phyloP scores from a whole-genome alignment of 192 early-diverging fungal genomes.

The Chytriomyces sp. region DNA sequence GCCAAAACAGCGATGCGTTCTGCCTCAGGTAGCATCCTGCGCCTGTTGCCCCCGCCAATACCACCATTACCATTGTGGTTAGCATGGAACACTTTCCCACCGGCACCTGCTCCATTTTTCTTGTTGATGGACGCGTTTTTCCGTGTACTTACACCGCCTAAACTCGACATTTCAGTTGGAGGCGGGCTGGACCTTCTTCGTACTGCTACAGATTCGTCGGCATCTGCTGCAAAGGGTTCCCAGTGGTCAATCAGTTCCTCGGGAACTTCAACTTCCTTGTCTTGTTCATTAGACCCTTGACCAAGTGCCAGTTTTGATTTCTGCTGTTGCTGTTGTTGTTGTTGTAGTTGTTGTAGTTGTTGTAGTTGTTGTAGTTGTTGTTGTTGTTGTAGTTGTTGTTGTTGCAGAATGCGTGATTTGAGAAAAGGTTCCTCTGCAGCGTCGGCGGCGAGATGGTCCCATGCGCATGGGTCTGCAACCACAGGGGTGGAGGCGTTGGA shows the following conservation, averaged over 20 bases:
- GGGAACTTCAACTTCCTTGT: conserved; percentile 30
- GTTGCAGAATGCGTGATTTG: neutral
- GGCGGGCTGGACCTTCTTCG: conserved; percentile 13
- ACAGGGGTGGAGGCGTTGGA: conserved; percentile 41
- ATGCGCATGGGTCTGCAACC: conserved; percentile 31
- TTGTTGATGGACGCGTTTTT: neutral
- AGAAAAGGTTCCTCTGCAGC: conserved; percentile 9
- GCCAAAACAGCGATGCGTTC: conserved; percentile 42
- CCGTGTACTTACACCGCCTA: neutral
- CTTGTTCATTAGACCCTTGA: neutral
- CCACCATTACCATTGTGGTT: neutral
- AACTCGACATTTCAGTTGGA: conserved; percentile 29
- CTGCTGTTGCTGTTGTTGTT: no score
- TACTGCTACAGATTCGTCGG: neutral
- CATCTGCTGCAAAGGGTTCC: conserved; percentile 15
- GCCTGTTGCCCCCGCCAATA: conserved; percentile 17
- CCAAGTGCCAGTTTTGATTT: no score
- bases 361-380: no score
- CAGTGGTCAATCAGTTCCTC: conserved; percentile 36
- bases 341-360: no score
- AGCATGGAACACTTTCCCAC: neutral
- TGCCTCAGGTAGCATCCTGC: conserved; percentile 40
- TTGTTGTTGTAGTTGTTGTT: no score
- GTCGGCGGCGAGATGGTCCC: conserved; percentile 39
- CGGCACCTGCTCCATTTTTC: neutral